Conservation (phyloP, 106 monocot species). For the Dendrobium chrysotoxum region DNA sequence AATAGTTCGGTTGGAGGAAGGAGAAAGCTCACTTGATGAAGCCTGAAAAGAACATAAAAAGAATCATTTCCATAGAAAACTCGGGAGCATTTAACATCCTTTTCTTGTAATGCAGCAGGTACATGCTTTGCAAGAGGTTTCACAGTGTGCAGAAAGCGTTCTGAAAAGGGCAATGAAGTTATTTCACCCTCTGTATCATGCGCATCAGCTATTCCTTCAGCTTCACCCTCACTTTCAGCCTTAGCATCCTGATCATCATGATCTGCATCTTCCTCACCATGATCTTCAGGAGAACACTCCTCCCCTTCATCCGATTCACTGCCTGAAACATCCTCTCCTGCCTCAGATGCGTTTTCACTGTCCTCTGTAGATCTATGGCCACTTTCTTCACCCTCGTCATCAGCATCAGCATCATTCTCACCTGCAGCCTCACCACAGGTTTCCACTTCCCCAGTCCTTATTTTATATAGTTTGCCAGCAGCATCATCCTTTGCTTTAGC, state of each 20-base stretch:
- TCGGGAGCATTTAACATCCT: slow-evolving; percentile 36
- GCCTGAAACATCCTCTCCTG: slow-evolving; percentile 65
- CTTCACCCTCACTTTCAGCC: slow-evolving; percentile 83
- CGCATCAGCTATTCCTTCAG: slow-evolving; percentile 78
- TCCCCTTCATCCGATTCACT: slow-evolving; percentile 90
- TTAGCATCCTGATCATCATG: slow-evolving; percentile 64
- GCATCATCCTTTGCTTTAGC: slow-evolving; percentile 41
- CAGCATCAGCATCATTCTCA: slow-evolving; percentile 86
- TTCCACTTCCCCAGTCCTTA: slow-evolving; percentile 26
- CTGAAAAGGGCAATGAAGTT: slow-evolving; percentile 50
- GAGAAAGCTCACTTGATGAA: slow-evolving; percentile 59
- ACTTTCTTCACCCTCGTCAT: slow-evolving; percentile 92
- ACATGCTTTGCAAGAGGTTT: slow-evolving; percentile 86
- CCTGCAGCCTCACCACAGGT: slow-evolving; percentile 39
- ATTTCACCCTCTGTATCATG: slow-evolving; percentile 66
- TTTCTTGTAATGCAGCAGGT: slow-evolving; percentile 35
- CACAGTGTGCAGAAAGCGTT: slow-evolving; percentile 44
- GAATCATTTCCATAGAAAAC: slow-evolving; percentile 92
- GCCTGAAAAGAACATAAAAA: slow-evolving; percentile 89
- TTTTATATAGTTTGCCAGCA: slow-evolving; percentile 32
- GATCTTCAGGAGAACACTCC: slow-evolving; percentile 72
- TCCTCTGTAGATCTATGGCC: slow-evolving; percentile 86
- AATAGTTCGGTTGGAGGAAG: not conserved
- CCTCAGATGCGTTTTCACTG: slow-evolving; percentile 82
- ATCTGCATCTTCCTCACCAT: slow-evolving; percentile 66